Conservation (phyloP, 495 filamentous ascomycete species). For the Trichoderma erinaceum region DNA sequence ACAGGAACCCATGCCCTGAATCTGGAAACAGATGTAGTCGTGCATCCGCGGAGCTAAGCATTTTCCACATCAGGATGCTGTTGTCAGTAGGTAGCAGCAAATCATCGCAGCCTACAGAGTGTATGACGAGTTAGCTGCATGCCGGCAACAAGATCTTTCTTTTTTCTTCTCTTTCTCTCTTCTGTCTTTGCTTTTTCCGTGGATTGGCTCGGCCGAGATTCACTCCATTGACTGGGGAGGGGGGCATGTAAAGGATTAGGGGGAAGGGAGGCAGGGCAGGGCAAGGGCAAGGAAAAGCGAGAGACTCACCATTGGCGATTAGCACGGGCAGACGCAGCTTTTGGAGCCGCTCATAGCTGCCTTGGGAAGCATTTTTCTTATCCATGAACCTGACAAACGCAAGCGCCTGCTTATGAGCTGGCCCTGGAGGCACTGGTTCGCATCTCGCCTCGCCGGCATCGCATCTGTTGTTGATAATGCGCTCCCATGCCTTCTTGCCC, state of each 20-base stretch:
- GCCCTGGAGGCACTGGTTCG: constrained; percentile 22
- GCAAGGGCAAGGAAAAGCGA: background rate
- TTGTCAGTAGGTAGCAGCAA: constrained; percentile 25
- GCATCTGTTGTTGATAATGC: constrained; percentile 18
- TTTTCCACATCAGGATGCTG: constrained; percentile 19
- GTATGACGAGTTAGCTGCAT: background rate
- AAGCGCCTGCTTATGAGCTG: constrained; percentile 22
- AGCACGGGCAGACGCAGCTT: constrained; percentile 31
- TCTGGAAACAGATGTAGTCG: constrained; percentile 25
- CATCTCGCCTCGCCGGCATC: constrained; percentile 14
- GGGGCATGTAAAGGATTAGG: background rate
- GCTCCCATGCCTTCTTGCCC: constrained; percentile 22
- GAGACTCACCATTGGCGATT: constrained; percentile 29
- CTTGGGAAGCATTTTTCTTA: constrained; percentile 20
- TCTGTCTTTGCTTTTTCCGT: background rate
- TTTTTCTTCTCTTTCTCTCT: background rate
- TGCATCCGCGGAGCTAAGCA: constrained; percentile 19
- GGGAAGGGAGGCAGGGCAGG: background rate
- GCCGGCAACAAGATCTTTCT: background rate
- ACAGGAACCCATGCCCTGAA: constrained; percentile 28
- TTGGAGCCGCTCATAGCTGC: constrained; percentile 25
- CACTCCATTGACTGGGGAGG: background rate
- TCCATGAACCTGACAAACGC: constrained; percentile 22
- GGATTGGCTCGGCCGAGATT: background rate
- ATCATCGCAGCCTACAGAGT: constrained; percentile 21